These are phyloP conservation scores for Chrysophaeum taylorii DNA, from an alignment of 352 stramenopile species.

Conservation along the genomic window DNA sequence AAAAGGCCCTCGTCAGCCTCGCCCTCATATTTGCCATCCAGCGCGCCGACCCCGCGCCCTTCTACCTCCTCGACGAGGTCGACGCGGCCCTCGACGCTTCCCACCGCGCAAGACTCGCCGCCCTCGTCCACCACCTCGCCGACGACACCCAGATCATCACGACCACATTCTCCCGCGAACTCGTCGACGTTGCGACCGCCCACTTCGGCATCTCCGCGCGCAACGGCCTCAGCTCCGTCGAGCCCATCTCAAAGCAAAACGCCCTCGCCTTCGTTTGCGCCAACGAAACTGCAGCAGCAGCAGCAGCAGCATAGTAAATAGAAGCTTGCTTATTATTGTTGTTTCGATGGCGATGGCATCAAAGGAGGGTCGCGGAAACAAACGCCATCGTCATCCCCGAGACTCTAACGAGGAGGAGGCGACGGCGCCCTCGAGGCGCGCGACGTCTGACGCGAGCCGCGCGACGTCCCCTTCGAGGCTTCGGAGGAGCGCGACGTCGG, in stretches of 20 bases:
- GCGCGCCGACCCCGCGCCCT: constrained; percentile 94
- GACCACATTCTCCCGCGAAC: constrained; percentile 96
- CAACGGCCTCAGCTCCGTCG: not conserved
- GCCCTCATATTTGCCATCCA: constrained; percentile 99
- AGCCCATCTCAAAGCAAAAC: not conserved
- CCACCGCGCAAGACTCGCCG: constrained; percentile 87
- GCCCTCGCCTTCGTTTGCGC: not conserved
- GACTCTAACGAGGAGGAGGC: not conserved
- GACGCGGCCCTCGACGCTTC: constrained; percentile 98
- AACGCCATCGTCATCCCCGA: not conserved
- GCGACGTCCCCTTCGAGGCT: not conserved
- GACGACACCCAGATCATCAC: constrained; percentile 98
- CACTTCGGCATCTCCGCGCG: constrained; percentile 10
- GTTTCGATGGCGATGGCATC: not conserved
- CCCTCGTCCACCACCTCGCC: constrained; percentile 89
- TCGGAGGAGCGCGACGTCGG: too few species aligned
- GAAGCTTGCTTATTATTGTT: not conserved
- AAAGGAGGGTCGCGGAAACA: not conserved
- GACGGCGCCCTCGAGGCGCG: not conserved
- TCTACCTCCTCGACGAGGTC: constrained; percentile 99
- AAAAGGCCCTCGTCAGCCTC: constrained; percentile 96
- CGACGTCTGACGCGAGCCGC: not conserved
- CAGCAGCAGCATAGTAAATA: not conserved
- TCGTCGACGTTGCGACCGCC: constrained; percentile 60
- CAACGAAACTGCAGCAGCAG: not conserved